Evolutionary conservation across 805 yeast genomes (phyloP).

Genomic region (Yarrowia divulgata): DNA sequence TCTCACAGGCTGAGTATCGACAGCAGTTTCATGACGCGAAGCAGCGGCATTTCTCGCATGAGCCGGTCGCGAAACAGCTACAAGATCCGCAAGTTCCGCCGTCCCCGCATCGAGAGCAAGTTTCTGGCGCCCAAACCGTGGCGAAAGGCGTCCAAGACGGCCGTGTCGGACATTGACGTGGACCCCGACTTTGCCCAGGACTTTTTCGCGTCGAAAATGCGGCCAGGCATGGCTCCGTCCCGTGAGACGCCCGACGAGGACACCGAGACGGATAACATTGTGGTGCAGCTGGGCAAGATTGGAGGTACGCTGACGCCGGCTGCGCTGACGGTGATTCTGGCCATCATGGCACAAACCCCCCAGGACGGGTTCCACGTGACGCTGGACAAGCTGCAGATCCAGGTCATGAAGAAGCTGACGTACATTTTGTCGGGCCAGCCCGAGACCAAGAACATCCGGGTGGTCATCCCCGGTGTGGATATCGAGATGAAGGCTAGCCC

Average conservation of each 20-base stretch:
- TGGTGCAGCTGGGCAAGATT: constrained; percentile 62
- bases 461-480: constrained; percentile 58
- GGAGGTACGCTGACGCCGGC: constrained; percentile 58
- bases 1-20: constrained; percentile 27
- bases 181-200: constrained; percentile 29
- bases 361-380: constrained; percentile 56
- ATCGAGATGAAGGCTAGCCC: constrained; percentile 45
- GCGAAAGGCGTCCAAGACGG: constrained; percentile 27
- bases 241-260: constrained; percentile 50
- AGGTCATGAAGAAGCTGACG: constrained; percentile 55
- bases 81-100: constrained; percentile 23
- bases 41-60: constrained; percentile 24
- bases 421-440: constrained; percentile 50
- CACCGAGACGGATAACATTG: constrained; percentile 61
- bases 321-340: constrained; percentile 53
- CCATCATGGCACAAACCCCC: constrained; percentile 51
- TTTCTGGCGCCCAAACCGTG: constrained; percentile 33
- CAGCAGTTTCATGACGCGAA: constrained; percentile 23
- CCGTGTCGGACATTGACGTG: constrained; percentile 10
- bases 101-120: constrained; percentile 11
- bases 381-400: constrained; percentile 71
- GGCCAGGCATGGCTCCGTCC: constrained; percentile 20
- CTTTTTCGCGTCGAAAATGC: constrained; percentile 35
- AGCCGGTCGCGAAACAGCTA: constrained; percentile 3
- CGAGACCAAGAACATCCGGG: constrained; percentile 55